A percentile compares a stretch with the other conserved stretches of the same genome.
These are phyloP conservation scores for Colletotrichum costaricense DNA, from an alignment of 2,329 filamentous ascomycete species.

Conservation along the genomic window DNA sequence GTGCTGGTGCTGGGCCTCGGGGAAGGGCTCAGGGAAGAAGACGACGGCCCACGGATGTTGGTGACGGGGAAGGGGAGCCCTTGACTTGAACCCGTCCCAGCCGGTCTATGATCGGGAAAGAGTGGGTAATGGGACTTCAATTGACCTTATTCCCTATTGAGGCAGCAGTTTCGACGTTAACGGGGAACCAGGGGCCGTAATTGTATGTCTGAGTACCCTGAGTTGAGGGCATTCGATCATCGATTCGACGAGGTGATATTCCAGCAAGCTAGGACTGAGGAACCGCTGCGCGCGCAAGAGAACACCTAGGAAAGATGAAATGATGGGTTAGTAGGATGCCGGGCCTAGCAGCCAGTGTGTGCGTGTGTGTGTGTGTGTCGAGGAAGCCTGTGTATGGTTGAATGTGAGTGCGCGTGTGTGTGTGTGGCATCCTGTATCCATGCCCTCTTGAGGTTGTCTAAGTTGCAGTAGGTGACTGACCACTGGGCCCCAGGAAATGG, in stretches of 20 bases:
- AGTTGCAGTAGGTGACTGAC: constrained; percentile 9
- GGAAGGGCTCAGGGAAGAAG: background rate
- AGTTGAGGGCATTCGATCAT: background rate
- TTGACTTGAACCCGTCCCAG: constrained; percentile 1
- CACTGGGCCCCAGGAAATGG: constrained; percentile 14
- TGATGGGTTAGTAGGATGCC: background rate
- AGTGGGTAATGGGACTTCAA: constrained; percentile 12
- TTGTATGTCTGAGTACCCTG: background rate
- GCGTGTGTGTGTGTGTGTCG: background rate
- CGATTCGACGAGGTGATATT: background rate
- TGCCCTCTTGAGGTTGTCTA: background rate
- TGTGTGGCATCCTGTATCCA: background rate
- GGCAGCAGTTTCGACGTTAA: constrained; percentile 22
- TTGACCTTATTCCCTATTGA: constrained; percentile 22
- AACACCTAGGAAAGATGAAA: background rate
- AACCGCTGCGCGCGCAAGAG: background rate
- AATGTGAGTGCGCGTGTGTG: background rate
- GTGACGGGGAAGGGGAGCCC: background rate
- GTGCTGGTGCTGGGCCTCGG: background rate
- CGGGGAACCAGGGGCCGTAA: background rate
- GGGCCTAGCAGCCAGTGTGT: background rate
- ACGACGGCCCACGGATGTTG: background rate
- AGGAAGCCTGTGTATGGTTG: background rate
- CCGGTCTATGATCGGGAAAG: constrained; percentile 13
- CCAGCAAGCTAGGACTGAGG: background rate